A percentile compares a stretch with the other conserved stretches of the same genome.
Conservation (phyloP, 768 basidiomycete genomes). For the Lepiota venenata region DNA sequence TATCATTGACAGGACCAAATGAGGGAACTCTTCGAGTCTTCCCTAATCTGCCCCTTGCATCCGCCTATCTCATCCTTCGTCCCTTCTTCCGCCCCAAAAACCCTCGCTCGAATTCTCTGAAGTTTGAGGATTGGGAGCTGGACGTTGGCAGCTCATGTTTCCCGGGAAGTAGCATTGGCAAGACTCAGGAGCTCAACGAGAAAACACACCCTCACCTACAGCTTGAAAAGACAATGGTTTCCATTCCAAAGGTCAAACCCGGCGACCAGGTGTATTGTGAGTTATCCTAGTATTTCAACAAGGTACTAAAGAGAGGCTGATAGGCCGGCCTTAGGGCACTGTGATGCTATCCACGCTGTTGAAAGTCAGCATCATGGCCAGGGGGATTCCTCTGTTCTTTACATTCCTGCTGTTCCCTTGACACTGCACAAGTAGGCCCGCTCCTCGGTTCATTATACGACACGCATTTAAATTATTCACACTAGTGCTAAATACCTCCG, state of each 20-base stretch:
- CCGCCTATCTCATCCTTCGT: slow-evolving; percentile 60
- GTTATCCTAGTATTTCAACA: slow-evolving; percentile 8
- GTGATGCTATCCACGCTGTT: slow-evolving; percentile 55
- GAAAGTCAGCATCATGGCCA: slow-evolving; percentile 43
- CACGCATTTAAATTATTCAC: neutral
- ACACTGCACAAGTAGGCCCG: slow-evolving; percentile 52
- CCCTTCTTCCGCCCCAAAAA: slow-evolving; percentile 56
- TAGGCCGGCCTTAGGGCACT: slow-evolving; percentile 50
- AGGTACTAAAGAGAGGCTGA: slow-evolving; percentile 33
- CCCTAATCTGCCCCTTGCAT: slow-evolving; percentile 50
- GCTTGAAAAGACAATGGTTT: slow-evolving; percentile 52
- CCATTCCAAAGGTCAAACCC: slow-evolving; percentile 54
- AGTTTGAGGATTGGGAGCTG: slow-evolving; percentile 49
- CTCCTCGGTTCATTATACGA: slow-evolving; percentile 37
- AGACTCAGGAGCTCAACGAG: slow-evolving; percentile 52
- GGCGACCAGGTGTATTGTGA: slow-evolving; percentile 63
- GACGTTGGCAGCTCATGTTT: slow-evolving; percentile 51
- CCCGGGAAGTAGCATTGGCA: slow-evolving; percentile 51
- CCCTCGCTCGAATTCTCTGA: slow-evolving; percentile 24
- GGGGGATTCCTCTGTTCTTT: slow-evolving; percentile 52
- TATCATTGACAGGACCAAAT: slow-evolving; percentile 49
- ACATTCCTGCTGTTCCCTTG: slow-evolving; percentile 52
- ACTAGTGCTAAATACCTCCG: slow-evolving; percentile 45
- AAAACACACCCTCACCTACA: slow-evolving; percentile 61
- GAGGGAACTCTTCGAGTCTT: slow-evolving; percentile 67